Conservation (phyloP, 352 stramenopile species). For the Phytophthora foliorum region DNA sequence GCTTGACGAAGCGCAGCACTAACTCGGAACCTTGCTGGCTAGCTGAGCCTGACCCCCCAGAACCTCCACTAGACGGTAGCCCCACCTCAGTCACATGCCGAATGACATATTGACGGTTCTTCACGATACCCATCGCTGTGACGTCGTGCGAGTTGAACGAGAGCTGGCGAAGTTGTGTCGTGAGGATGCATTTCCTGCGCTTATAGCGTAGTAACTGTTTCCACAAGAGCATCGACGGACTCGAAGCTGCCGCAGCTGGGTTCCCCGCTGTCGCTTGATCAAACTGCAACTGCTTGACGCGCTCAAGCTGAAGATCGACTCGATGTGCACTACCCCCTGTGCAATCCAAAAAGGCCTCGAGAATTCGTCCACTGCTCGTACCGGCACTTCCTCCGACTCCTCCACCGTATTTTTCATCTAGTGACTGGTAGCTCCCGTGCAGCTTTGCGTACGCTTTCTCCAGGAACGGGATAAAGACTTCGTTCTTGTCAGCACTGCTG, state of each 20-base stretch:
- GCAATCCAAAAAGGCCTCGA: conserved; percentile 91
- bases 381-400: conserved; percentile 44
- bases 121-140: conserved; percentile 71
- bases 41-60: conserved; percentile 2
- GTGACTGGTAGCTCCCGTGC: conserved; percentile 76
- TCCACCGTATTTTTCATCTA: conserved; percentile 54
- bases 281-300: conserved; percentile 40
- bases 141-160: conserved; percentile 72
- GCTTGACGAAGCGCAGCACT: conserved; percentile 77
- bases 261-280: conserved; percentile 31
- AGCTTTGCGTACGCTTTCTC: conserved; percentile 94
- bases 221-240: conserved; percentile 57
- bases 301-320: conserved; percentile 70
- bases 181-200: conserved; percentile 70
- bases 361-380: conserved; percentile 66
- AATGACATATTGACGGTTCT: conserved; percentile 84
- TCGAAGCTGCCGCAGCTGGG: conserved; percentile 33
- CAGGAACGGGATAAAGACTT: conserved; percentile 89
- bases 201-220: conserved; percentile 71
- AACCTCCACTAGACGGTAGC: conserved; percentile 9
- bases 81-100: conserved; percentile 74
- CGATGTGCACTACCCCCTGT: conserved; percentile 87
- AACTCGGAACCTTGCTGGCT: conserved; percentile 5
- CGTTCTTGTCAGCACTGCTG: conserved; percentile 77
- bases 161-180: conserved; percentile 73